These are phyloP conservation scores for Eucalyptus curtisii DNA, from an alignment of 345 rosid genomes.

Conservation along the genomic window DNA sequence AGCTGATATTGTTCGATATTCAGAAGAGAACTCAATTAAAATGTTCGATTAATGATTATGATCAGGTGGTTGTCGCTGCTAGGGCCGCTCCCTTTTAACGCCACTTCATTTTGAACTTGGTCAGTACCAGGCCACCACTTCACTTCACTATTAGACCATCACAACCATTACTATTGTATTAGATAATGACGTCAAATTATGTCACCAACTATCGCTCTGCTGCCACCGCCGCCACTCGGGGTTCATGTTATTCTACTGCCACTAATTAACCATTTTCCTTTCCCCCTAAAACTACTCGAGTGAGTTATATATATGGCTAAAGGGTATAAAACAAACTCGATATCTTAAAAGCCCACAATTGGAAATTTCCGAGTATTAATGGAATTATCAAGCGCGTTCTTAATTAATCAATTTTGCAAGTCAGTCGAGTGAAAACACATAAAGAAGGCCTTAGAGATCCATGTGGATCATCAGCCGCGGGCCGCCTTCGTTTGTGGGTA, in stretches of 20 bases:
- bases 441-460: neutral
- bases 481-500: neutral
- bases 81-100: fast-evolving
- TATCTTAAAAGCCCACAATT: neutral
- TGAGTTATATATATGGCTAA: neutral
- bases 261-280: neutral
- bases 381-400: neutral
- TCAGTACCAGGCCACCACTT: neutral
- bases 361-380: neutral
- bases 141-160: neutral
- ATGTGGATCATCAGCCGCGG: neutral
- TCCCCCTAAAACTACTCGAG: neutral
- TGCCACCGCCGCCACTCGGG: fast-evolving
- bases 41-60: neutral
- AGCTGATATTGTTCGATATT: neutral
- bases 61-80: fast-evolving
- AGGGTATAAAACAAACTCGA: neutral
- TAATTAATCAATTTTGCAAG: neutral
- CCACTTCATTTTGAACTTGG: neutral
- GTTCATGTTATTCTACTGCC: no score
- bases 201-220: fast-evolving
- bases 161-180: neutral
- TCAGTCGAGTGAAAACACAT: neutral
- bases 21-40: neutral
- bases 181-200: neutral